phyloP scores from a whole-genome alignment of 495 filamentous ascomycete species.

The Rhypophila decipiens region DNA sequence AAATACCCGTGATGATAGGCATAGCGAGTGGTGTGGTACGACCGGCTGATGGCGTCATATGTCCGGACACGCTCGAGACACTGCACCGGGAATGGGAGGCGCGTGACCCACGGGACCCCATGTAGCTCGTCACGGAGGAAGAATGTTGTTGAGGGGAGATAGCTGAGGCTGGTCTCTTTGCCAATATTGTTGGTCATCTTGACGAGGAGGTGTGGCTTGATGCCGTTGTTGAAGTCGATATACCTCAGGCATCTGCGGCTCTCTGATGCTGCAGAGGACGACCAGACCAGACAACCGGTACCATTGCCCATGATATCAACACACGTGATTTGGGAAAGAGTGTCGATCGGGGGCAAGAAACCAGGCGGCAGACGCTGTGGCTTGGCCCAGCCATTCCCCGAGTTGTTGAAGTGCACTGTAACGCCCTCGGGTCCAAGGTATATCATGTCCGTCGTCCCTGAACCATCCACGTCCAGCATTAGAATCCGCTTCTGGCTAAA shows the following conservation, averaged over 20 bases:
- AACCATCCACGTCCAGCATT: slow-evolving; percentile 29
- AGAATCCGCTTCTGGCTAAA: slow-evolving; percentile 12
- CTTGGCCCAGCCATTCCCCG: slow-evolving; percentile 25
- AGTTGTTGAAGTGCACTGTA: slow-evolving; percentile 12
- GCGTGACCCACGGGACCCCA: slow-evolving; percentile 25
- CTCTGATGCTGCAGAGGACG: not conserved
- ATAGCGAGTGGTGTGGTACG: slow-evolving; percentile 11
- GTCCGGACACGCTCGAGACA: slow-evolving; percentile 9
- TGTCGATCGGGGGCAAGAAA: no score
- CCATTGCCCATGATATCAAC: slow-evolving; percentile 32
- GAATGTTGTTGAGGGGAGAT: slow-evolving; percentile 24
- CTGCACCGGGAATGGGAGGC: slow-evolving; percentile 27
- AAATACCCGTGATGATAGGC: slow-evolving; percentile 33
- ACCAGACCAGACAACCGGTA: slow-evolving; percentile 24
- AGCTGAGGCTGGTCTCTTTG: slow-evolving; percentile 2
- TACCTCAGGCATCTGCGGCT: slow-evolving; percentile 4
- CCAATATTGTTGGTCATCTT: not conserved
- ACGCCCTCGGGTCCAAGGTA: slow-evolving; percentile 17
- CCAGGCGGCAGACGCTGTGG: no score
- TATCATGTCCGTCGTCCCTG: slow-evolving; percentile 28
- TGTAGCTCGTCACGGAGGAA: slow-evolving; percentile 17
- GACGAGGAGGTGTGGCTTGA: slow-evolving; percentile 6
- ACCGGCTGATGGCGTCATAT: slow-evolving; percentile 18
- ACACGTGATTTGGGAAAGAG: no score
- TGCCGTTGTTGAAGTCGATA: slow-evolving; percentile 9